Evolutionary conservation across 169 alveolate species (phyloP).

Genomic region (Cryptosporidium ryanae): DNA sequence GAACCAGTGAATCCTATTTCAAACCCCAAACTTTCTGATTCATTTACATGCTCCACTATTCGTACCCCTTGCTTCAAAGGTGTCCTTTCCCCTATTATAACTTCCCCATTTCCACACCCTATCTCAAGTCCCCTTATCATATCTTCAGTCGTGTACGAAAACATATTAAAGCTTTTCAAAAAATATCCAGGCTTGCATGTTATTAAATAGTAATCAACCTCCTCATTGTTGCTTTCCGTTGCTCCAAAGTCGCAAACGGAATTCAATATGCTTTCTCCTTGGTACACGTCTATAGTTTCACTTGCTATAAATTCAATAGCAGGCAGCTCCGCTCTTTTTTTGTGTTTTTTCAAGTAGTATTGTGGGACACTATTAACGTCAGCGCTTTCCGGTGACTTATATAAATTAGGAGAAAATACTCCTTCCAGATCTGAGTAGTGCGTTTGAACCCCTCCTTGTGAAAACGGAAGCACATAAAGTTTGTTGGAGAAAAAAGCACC

Average conservation of each 20-base stretch:
- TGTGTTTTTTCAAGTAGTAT: conserved; percentile 20
- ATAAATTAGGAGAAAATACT: conserved; percentile 7
- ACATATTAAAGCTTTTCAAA: conserved; percentile 24
- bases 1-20: conserved; percentile 38
- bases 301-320: conserved; percentile 43
- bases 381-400: conserved; percentile 11
- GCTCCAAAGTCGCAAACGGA: conserved; percentile 28
- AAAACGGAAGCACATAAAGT: conserved; percentile 33
- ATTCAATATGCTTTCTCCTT: conserved; percentile 45
- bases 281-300: conserved; percentile 39
- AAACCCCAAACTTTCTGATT: conserved; percentile 33
- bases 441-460: conserved; percentile 59
- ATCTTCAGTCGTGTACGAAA: conserved; percentile 29
- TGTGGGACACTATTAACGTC: conserved; percentile 7
- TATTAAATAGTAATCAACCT: conserved; percentile 31
- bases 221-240: conserved; percentile 1
- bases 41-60: conserved; percentile 27
- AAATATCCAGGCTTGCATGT: conserved; percentile 69
- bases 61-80: conserved; percentile 18
- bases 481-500: conserved; percentile 47
- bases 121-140: conserved; percentile 40
- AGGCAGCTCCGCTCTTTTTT: conserved; percentile 37
- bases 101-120: conserved; percentile 62
- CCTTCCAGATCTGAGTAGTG: conserved; percentile 49
- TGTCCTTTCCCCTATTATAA: conserved; percentile 50